Evolutionary conservation across 176 grass and related monocot genomes (phyloP).

Genomic region (Lolium perenne): DNA sequence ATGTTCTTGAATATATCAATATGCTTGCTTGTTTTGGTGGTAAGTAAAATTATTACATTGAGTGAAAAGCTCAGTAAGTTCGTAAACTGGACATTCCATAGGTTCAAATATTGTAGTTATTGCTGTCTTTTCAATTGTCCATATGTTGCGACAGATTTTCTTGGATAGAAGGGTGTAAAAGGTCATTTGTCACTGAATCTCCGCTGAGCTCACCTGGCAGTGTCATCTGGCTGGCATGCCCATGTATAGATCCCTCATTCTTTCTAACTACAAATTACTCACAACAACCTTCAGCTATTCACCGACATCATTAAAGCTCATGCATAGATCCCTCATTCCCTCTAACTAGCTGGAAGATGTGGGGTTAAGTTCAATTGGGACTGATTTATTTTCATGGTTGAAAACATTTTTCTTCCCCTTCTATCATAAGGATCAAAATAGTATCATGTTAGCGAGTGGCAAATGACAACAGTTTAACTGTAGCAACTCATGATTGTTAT

Average conservation of each 20-base stretch:
- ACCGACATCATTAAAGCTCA: background rate
- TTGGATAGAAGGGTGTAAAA: background rate
- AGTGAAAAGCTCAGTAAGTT: background rate
- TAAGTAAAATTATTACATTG: background rate
- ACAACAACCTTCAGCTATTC: too few species aligned
- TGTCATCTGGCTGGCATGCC: background rate
- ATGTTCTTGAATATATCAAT: conserved; percentile 3
- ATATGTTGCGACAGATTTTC: too few species aligned
- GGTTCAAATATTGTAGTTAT: background rate
- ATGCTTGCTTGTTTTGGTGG: background rate
- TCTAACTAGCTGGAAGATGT: background rate
- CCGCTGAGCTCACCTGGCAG: background rate
- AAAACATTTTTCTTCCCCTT: background rate
- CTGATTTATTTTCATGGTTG: background rate
- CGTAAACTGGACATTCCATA: background rate
- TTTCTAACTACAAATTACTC: background rate
- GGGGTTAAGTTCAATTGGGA: background rate
- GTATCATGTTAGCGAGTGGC: background rate
- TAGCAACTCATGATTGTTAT: conserved; percentile 2
- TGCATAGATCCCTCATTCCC: background rate
- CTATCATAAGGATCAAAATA: background rate
- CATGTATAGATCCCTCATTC: background rate
- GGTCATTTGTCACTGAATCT: background rate
- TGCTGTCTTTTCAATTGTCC: background rate
- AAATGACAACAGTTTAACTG: background rate